Evolutionary conservation across 768 basidiomycete genomes (phyloP).

Genomic region (Suillus hirtellus): DNA sequence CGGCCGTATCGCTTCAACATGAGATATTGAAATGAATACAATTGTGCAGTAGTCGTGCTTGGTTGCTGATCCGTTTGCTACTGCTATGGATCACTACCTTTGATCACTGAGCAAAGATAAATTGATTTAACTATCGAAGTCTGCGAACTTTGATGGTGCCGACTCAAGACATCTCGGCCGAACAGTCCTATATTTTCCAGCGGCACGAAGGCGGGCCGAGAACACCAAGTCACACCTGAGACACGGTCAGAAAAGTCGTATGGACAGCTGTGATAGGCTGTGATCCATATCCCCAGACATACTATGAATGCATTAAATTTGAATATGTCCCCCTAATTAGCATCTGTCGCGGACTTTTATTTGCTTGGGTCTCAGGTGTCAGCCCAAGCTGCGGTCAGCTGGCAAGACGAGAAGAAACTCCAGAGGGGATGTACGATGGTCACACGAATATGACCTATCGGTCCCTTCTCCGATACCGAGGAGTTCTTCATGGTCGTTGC

Average conservation of each 20-base stretch:
- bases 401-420: background rate
- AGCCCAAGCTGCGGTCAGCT: background rate
- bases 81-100: background rate
- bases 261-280: no score
- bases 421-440: background rate
- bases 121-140: background rate
- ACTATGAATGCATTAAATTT: no score
- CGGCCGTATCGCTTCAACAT: background rate
- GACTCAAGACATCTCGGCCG: conserved; percentile 2
- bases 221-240: background rate
- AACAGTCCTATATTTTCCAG: background rate
- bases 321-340: no score
- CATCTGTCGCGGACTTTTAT: no score
- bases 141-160: background rate
- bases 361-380: no score
- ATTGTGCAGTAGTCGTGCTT: background rate
- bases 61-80: background rate
- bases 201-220: conserved; percentile 1
- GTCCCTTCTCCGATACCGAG: background rate
- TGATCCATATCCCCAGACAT: no score
- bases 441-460: background rate
- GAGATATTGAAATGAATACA: background rate
- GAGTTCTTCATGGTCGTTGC: conserved; percentile 2
- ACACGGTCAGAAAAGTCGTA: no score
- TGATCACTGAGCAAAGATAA: background rate